These are phyloP conservation scores for Tubosaeta sp. DNA, from an alignment of 768 basidiomycete genomes.

Conservation along the genomic window DNA sequence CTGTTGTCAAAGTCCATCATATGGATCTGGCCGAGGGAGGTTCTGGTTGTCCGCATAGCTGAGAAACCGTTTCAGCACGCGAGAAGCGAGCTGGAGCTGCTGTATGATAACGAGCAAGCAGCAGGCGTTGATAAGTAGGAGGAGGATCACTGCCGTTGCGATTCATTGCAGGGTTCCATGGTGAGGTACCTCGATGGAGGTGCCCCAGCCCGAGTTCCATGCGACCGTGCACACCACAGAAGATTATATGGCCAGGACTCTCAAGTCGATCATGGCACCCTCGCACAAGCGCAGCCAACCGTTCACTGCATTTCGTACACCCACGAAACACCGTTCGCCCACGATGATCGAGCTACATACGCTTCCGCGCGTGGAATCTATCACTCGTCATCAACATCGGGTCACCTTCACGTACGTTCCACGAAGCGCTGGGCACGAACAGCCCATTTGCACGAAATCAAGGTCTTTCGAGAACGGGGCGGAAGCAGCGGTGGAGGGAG, in stretches of 20 bases:
- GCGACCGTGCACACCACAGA: neutral
- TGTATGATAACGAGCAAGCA: constrained; percentile 17
- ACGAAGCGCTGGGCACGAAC: constrained; percentile 59
- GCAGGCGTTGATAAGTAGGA: constrained; percentile 22
- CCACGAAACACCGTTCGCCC: constrained; percentile 15
- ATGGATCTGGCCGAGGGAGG: constrained; percentile 28
- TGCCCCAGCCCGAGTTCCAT: neutral
- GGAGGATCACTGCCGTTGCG: constrained; percentile 14
- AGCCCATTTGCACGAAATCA: constrained; percentile 68
- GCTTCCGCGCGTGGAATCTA: constrained; percentile 15
- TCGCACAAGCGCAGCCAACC: constrained; percentile 10
- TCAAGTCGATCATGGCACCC: constrained; percentile 1
- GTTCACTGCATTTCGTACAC: constrained; percentile 15
- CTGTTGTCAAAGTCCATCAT: constrained; percentile 25
- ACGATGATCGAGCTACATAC: constrained; percentile 22
- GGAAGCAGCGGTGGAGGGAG: constrained; percentile 8
- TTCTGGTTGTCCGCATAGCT: constrained; percentile 22
- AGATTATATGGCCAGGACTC: neutral
- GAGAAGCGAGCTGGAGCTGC: constrained; percentile 16
- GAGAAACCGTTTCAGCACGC: constrained; percentile 15
- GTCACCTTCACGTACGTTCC: constrained; percentile 24
- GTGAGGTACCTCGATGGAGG: constrained; percentile 5
- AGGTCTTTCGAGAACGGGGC: constrained; percentile 12
- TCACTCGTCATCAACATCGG: constrained; percentile 20
- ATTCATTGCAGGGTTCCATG: constrained; percentile 6